These are phyloP conservation scores for Quercus phellos DNA, from an alignment of 331 rosid species.

Conservation along the genomic window DNA sequence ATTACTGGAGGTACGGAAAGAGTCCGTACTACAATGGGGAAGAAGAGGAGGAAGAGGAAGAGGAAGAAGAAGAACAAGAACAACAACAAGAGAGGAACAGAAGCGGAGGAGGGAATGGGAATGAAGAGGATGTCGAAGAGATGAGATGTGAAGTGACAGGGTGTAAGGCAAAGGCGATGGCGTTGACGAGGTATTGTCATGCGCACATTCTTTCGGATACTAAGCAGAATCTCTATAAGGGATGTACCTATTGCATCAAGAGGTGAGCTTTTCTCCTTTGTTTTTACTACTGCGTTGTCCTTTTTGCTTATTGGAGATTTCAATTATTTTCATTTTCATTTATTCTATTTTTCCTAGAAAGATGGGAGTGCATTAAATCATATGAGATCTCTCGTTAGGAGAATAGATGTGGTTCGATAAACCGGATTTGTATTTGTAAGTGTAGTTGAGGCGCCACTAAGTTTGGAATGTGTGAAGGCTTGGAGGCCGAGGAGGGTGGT, in stretches of 20 bases:
- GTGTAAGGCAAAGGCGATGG: constrained; percentile 71
- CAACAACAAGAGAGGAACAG: background rate
- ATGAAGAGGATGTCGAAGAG: constrained; percentile 30
- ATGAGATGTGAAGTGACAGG: constrained; percentile 45
- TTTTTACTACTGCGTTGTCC: background rate
- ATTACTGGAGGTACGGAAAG: constrained; percentile 61
- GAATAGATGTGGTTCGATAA: no score
- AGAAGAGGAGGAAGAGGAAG: constrained; percentile 13
- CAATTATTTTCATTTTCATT: no score
- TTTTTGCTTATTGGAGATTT: no score
- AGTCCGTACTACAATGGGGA: constrained; percentile 54
- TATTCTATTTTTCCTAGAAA: no score
- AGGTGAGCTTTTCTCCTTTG: constrained; percentile 10
- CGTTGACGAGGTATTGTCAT: constrained; percentile 56
- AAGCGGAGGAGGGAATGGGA: constrained; percentile 11
- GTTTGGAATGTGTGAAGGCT: no score
- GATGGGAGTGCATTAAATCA: no score
- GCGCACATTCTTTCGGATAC: constrained; percentile 61
- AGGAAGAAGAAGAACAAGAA: constrained; percentile 2
- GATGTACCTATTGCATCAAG: constrained; percentile 48
- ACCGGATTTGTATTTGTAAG: background rate
- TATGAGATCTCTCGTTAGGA: no score
- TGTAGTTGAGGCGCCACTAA: background rate
- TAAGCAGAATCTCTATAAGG: constrained; percentile 56
- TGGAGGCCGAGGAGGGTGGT: no score